phyloP scores from a whole-genome alignment of 768 basidiomycete species.

The Filobasidium floriforme region DNA sequence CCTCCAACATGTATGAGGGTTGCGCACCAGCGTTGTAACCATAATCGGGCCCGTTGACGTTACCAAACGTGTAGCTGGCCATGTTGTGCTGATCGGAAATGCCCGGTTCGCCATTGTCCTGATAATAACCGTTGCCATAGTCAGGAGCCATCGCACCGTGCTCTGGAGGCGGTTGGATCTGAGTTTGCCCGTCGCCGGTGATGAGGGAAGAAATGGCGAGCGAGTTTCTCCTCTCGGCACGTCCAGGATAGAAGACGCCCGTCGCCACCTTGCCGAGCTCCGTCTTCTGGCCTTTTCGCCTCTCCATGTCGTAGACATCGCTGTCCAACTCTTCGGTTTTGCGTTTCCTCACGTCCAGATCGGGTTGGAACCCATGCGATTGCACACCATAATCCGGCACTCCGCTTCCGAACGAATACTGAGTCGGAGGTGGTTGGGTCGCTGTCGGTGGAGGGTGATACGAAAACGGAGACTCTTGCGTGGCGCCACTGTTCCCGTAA shows the following conservation, averaged over 20 bases:
- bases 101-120: background rate
- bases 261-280: background rate
- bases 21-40: background rate
- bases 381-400: background rate
- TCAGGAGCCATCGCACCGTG: background rate
- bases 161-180: background rate
- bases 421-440: background rate
- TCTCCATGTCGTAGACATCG: slow-evolving; percentile 8
- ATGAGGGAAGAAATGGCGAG: slow-evolving; percentile 11
- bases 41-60: background rate
- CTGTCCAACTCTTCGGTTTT: background rate
- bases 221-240: slow-evolving; percentile 6
- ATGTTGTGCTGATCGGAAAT: background rate
- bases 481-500: slow-evolving; percentile 20
- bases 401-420: background rate
- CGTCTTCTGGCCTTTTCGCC: slow-evolving; percentile 7
- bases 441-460: slow-evolving; percentile 24
- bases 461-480: slow-evolving; percentile 23
- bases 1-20: background rate
- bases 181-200: background rate
- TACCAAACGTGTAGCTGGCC: slow-evolving; percentile 5
- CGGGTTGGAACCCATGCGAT: slow-evolving; percentile 1
- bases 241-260: slow-evolving; percentile 10
- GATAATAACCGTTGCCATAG: slow-evolving; percentile 5
- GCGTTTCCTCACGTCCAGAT: background rate